A percentile compares a stretch with the other conserved stretches of the same genome.
phyloP scores from a whole-genome alignment of 2,329 filamentous ascomycete species.

The Clathrospora elynae region DNA sequence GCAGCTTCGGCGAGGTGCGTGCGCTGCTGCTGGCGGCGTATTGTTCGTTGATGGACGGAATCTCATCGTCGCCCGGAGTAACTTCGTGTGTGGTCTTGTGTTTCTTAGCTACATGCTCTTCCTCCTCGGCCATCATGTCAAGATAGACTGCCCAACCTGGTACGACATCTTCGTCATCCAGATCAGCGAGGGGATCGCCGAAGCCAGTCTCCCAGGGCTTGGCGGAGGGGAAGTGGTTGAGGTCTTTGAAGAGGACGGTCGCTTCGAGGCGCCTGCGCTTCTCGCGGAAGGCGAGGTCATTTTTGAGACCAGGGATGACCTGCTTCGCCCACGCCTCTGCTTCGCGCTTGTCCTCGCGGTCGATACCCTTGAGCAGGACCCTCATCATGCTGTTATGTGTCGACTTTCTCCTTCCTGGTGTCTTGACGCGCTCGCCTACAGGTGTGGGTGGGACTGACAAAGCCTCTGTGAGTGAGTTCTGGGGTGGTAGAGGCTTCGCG shows the following conservation, averaged over 20 bases:
- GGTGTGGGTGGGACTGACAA: slow-evolving; percentile 36
- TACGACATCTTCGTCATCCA: slow-evolving; percentile 36
- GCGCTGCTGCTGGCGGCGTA: slow-evolving; percentile 11
- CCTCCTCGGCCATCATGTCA: slow-evolving; percentile 33
- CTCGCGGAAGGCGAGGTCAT: slow-evolving; percentile 24
- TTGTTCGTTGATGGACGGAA: slow-evolving; percentile 31
- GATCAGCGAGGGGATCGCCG: slow-evolving; percentile 34
- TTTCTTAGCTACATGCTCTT: slow-evolving; percentile 29
- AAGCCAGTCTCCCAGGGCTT: slow-evolving; percentile 43
- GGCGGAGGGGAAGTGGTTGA: slow-evolving; percentile 35
- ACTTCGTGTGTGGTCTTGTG: slow-evolving; percentile 23
- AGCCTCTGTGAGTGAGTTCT: slow-evolving; percentile 26
- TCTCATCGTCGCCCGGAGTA: slow-evolving; percentile 20
- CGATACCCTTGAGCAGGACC: slow-evolving; percentile 27
- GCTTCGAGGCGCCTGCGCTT: slow-evolving; percentile 40
- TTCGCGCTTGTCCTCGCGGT: slow-evolving; percentile 22
- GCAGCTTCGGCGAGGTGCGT: slow-evolving; percentile 11
- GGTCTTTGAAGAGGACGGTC: slow-evolving; percentile 31
- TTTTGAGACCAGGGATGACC: slow-evolving; percentile 25
- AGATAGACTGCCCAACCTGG: slow-evolving; percentile 41
- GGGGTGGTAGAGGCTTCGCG: slow-evolving; percentile 15
- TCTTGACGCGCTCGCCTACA: slow-evolving; percentile 32
- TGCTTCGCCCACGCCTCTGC: slow-evolving; percentile 37
- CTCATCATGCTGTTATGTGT: slow-evolving; percentile 23
- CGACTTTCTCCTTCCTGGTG: slow-evolving; percentile 19